These are phyloP conservation scores for Cladophialophora immunda DNA, from an alignment of 2,329 filamentous ascomycete genomes.

Conservation along the genomic window DNA sequence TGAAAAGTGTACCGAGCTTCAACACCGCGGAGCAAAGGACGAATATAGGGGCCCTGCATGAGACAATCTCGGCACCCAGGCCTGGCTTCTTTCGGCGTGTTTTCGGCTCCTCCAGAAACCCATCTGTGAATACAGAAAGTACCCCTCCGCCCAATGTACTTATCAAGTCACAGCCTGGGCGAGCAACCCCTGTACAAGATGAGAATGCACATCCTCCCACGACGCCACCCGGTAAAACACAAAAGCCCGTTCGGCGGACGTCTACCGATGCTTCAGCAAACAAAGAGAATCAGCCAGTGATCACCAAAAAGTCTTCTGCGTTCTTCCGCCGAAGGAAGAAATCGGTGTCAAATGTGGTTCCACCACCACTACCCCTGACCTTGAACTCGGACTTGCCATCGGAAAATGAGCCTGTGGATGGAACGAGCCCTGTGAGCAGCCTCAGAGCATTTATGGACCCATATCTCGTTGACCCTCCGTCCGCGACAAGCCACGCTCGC, in stretches of 20 bases:
- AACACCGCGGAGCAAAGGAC: constrained; percentile 57
- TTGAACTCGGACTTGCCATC: constrained; percentile 47
- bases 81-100: constrained; percentile 93
- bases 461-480: constrained; percentile 64
- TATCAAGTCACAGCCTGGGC: constrained; percentile 30
- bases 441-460: constrained; percentile 87
- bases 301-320: constrained; percentile 91
- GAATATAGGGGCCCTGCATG: constrained; percentile 63
- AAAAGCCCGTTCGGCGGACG: constrained; percentile 44
- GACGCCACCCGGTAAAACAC: constrained; percentile 40
- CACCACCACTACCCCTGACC: constrained; percentile 65
- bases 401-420: constrained; percentile 36
- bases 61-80: constrained; percentile 48
- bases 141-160: constrained; percentile 33
- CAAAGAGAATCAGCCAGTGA: constrained; percentile 49
- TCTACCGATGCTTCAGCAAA: constrained; percentile 42
- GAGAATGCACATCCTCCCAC: constrained; percentile 31
- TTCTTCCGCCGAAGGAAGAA: constrained; percentile 96
- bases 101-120: constrained; percentile 77
- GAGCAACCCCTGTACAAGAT: constrained; percentile 38
- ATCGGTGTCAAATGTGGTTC: constrained; percentile 73
- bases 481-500: constrained; percentile 9
- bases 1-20: constrained; percentile 41
- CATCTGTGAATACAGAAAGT: constrained; percentile 37
- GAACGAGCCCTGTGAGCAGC: constrained; percentile 76